Evolutionary conservation across 1,284 basidiomycete genomes (phyloP).

Genomic region (Wallemia ichthyophaga): DNA sequence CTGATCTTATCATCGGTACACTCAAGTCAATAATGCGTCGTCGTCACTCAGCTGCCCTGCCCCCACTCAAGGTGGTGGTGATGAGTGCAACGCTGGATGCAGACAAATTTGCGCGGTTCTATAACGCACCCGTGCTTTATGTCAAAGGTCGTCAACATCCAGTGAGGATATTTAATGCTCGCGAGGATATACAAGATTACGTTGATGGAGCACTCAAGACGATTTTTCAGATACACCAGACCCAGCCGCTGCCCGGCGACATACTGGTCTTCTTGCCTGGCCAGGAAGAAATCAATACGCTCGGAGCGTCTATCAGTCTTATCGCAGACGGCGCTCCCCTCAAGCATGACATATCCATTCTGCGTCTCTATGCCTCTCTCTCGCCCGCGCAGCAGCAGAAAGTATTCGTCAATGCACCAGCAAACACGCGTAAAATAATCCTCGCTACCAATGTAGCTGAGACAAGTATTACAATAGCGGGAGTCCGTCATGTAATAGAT

Average conservation of each 20-base stretch:
- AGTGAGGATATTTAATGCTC: slow-evolving; percentile 23
- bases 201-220: slow-evolving; percentile 64
- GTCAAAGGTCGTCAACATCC: slow-evolving; percentile 76
- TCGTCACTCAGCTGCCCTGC: slow-evolving; percentile 25
- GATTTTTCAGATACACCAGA: slow-evolving; percentile 65
- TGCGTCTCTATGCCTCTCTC: slow-evolving; percentile 68
- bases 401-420: slow-evolving; percentile 46
- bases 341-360: slow-evolving; percentile 32
- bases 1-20: slow-evolving; percentile 74
- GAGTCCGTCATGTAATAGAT: slow-evolving; percentile 82
- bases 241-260: slow-evolving; percentile 47
- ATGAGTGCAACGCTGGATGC: slow-evolving; percentile 97
- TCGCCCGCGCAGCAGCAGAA: slow-evolving; percentile 53
- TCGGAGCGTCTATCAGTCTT: slow-evolving; percentile 37
- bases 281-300: slow-evolving; percentile 82
- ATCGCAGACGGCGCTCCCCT: slow-evolving; percentile 34
- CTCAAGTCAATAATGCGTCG: slow-evolving; percentile 27
- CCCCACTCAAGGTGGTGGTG: slow-evolving; percentile 58
- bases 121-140: slow-evolving; percentile 54
- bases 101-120: slow-evolving; percentile 70
- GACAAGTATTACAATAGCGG: slow-evolving; percentile 86
- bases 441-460: slow-evolving; percentile 91
- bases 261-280: slow-evolving; percentile 82
- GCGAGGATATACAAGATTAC: slow-evolving; percentile 48
- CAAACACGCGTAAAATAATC: slow-evolving; percentile 58